Evolutionary conservation across 768 basidiomycete species (phyloP), one percentile per base, ranked within the genome.

Genomic region (Lentinula sp.): DNA sequence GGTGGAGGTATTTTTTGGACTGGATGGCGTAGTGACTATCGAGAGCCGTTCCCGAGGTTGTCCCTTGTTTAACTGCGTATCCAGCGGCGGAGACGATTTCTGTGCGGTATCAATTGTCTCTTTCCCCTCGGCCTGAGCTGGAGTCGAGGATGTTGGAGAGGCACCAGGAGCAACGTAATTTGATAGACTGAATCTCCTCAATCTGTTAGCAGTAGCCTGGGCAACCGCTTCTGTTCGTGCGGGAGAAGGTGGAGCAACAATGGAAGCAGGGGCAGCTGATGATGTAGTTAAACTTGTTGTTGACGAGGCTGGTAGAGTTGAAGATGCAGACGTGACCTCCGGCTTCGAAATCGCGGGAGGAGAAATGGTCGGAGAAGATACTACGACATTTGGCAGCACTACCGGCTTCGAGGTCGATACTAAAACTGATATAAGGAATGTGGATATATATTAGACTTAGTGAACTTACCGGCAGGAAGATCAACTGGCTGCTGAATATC

Each of bases 141-240:
- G 23, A 15, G 11, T 15, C 13, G 31, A 1, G 0, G 50, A 18
- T 6, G 32, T 5, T 4, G 40, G 2, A 18, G 55, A n/a, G 5
- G 23, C 31, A 31, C 59, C 39, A 32, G 59, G 59, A 52, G 59
- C 59, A 31, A 40, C 49, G 37, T 60, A 60, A 37, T 60, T 60
- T 16, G 45, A 49, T 16, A 60, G 43, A 43, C 59, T 60, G 23
- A 60, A 60, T 49, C 39, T 60, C 35, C 59, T 42, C 10, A 60
- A 23, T 23, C 59, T 60, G 6, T 60, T 32, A 10, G 50, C 48
- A 32, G 59, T 60, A 4, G 59, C 59, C 16, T 60, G 39, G 8
- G 59, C 39, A 16, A 60, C 18, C n/a, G 59, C 59, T 40, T 50
- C 48, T 11, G 48, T 35, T 16, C 39, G 59, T 37, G 28, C 18